Base-by-base conservation (phyloP, 1,284 basidiomycete species). In the Trametes polyzona region DNA sequence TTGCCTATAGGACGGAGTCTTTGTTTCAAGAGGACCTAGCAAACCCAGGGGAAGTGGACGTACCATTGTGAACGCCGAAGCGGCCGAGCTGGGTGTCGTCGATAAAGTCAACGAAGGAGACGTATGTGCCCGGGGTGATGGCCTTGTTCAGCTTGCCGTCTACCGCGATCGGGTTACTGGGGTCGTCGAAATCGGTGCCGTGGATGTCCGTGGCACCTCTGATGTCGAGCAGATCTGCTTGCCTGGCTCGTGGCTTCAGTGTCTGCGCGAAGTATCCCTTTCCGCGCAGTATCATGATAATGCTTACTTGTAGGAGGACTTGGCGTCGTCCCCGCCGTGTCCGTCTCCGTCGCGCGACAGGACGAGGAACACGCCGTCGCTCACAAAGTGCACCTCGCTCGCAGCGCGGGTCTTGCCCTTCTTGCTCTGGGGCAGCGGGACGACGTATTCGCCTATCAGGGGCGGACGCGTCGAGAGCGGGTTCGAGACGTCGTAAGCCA, bases 321-420 rank as follows among this genome's bases (percentile, higher is more conserved):
- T 73, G 27, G 73, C 73, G 49, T 80, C 76, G 57, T 76, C 77
- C 17, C 78, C 81, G 2, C 86, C 86, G 36, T 79, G 77, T 0
- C 87, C 87, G 65, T 87, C 76, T 6, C 82, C 82, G 62, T 90
- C 87, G 21, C 86, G 76, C 12, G 84, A 71, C 12, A 89, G 75
- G 7, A 82, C 79, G 23, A 89, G 69, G 72, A 89, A 88, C 19
- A 83, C 67, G 26, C 75, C 76, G 0, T 73, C 67, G 60, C 76
- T 74, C 27, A 88, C 75, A 61, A 81, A 84, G 58, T 83, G 78
- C 40, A 88, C 73, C 67, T 89, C 87, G 60, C 81, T 87, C 41
- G 78, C 74, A 8, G 74, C 79, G 47, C 71, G 67, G 1, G 82
- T 82, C 44, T 86, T 86, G 16, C 76, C 77, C 55, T 83, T 83